A percentile compares a stretch with the other conserved stretches of the same genome.
Conservation (phyloP, 805 yeast species). For the Monosporozyma aerobia region DNA sequence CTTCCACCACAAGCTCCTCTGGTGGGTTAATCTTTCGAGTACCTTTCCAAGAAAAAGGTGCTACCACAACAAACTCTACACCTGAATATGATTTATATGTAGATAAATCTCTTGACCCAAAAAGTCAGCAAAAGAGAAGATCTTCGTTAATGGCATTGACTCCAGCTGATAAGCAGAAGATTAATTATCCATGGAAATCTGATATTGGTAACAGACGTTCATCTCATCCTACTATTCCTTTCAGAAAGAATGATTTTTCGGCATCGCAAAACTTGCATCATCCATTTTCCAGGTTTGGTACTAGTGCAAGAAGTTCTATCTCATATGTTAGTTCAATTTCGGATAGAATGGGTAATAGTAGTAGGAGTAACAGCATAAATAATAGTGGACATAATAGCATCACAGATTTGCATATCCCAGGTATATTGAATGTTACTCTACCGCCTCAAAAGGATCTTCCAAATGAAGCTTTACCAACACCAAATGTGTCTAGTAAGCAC, state of each 20-base stretch:
- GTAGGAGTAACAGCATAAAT: constrained; percentile 14
- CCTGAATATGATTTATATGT: neutral
- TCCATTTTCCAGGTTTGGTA: constrained; percentile 1
- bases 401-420: constrained; percentile 7
- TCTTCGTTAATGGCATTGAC: constrained; percentile 15
- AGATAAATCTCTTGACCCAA: neutral
- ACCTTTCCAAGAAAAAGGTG: constrained; percentile 54
- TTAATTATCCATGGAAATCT: neutral
- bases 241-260: neutral
- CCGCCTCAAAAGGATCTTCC: constrained; percentile 57
- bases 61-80: neutral
- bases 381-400: constrained; percentile 10
- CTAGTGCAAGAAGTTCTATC: constrained; percentile 14
- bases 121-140: constrained; percentile 10
- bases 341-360: constrained; percentile 20
- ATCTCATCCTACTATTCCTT: constrained; percentile 8
- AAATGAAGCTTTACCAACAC: constrained; percentile 39
- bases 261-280: neutral
- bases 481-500: constrained; percentile 13
- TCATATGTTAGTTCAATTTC: constrained; percentile 24
- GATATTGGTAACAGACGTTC: constrained; percentile 5
- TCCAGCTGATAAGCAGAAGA: constrained; percentile 1
- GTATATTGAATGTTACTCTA: constrained; percentile 25
- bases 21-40: constrained; percentile 43
- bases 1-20: constrained; percentile 24